Evolutionary conservation across 2,329 filamentous ascomycete species (phyloP), one percentile per base, ranked within the genome.

Genomic region (Cladophialophora bantiana): DNA sequence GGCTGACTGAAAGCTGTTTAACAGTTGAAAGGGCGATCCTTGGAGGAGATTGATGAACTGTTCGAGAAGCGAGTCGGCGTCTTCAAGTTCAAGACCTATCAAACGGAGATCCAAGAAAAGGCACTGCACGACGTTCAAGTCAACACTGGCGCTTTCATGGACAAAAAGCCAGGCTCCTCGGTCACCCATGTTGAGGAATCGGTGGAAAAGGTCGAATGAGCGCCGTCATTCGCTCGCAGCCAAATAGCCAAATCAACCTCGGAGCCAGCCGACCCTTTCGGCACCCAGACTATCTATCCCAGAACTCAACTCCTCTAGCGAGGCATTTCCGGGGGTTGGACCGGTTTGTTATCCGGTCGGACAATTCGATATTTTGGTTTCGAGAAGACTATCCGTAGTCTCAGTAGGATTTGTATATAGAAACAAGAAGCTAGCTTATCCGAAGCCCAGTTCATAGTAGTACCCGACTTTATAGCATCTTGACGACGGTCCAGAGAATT

Each of bases 31-130:
- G 52, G 52, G 34, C 42, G 60, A 32, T 45, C 60, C 13, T 36
- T 62, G 53, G 60, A 62, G 40, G 60, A 62, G 52, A 62, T 62
- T 31, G 60, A 62, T 52, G 60, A 62, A 20, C 40, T 55, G 4
- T 62, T 62, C 60, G 60, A 56, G 50, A 55, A 62, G 38, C 35
- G 60, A 13, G 52, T 62, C 12, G 50, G 50, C 3, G 52, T 56
- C 36, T 56, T 55, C 60, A 55, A 62, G 52, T 62, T 62, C 52
- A 62, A 62, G 48, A 54, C 18, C 1, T 62, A 62, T 62, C 59
- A 40, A 31, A 62, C 59, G 7, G 59, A 62, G 59, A 62, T 54
- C 31, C 59, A 62, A 26, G 59, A 62, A 35, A 62, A 62, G 20
- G 59, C 59, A 10, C 15, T 62, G 35, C 59, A 62, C 18, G 59